These are phyloP conservation scores for Fonsecaea monophora DNA, from an alignment of 2,329 filamentous ascomycete genomes.

Conservation along the genomic window DNA sequence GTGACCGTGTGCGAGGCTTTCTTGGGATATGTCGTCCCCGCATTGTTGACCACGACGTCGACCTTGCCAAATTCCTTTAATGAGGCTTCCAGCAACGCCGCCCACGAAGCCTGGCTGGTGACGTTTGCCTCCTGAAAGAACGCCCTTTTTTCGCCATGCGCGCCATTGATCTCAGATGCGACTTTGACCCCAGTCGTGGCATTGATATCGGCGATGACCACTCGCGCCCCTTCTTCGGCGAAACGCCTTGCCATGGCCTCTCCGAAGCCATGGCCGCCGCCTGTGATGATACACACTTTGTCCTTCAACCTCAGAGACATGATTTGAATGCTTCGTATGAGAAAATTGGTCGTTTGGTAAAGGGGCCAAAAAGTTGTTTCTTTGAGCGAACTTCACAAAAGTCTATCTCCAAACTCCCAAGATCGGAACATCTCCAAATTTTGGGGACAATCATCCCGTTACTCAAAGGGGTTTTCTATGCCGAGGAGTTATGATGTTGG, in stretches of 20 bases:
- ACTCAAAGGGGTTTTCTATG: background rate
- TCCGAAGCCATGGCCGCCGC: slow-evolving; percentile 52
- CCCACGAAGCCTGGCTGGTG: slow-evolving; percentile 41
- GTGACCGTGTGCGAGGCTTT: slow-evolving; percentile 42
- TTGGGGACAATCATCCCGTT: background rate
- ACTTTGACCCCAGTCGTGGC: slow-evolving; percentile 72
- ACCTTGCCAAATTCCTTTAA: slow-evolving; percentile 69
- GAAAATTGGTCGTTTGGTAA: background rate
- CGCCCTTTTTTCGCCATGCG: slow-evolving; percentile 29
- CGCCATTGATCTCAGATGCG: slow-evolving; percentile 70
- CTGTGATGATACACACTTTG: slow-evolving; percentile 34
- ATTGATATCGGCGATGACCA: slow-evolving; percentile 87
- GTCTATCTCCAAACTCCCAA: background rate
- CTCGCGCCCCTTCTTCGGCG: slow-evolving; percentile 84
- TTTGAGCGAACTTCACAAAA: background rate
- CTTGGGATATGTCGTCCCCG: slow-evolving; percentile 57
- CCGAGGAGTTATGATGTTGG: background rate
- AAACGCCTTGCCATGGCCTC: slow-evolving; percentile 60
- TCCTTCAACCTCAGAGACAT: slow-evolving; percentile 19
- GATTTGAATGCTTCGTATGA: background rate
- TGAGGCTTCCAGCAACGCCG: slow-evolving; percentile 38
- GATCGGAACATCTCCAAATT: background rate
- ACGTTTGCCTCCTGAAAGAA: slow-evolving; percentile 43
- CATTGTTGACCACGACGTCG: slow-evolving; percentile 89
- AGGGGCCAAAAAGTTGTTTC: background rate